Conservation (phyloP, 2,329 filamentous ascomycete genomes). For the Pseudogymnoascus pannorum region DNA sequence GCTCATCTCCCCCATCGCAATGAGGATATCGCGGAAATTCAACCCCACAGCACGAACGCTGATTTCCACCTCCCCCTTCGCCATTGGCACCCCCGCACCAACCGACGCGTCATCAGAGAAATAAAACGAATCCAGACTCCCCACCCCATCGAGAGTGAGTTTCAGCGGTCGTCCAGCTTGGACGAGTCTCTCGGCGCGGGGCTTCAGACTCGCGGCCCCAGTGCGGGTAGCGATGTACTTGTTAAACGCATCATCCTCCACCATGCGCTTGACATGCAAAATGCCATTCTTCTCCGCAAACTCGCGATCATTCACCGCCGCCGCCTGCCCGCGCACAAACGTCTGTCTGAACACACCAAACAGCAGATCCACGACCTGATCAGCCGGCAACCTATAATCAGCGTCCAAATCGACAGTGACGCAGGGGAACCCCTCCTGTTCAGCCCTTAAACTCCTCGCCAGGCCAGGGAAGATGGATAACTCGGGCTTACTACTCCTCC, state of each 20-base stretch:
- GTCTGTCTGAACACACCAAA: conserved; percentile 16
- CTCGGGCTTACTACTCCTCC: neutral
- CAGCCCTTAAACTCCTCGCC: neutral
- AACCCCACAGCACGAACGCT: conserved; percentile 28
- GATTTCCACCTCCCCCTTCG: conserved; percentile 19
- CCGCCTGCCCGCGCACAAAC: conserved; percentile 12
- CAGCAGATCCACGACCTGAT: conserved; percentile 14
- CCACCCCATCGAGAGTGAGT: conserved; percentile 21
- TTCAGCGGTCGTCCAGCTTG: conserved; percentile 21
- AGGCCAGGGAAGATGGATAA: neutral
- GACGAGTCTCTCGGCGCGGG: neutral
- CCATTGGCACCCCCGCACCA: conserved; percentile 11
- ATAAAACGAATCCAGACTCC: conserved; percentile 23
- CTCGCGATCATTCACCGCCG: conserved; percentile 21
- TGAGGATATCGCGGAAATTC: conserved; percentile 32
- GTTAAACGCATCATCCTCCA: conserved; percentile 24
- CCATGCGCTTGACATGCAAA: conserved; percentile 22
- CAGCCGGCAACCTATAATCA: conserved; percentile 30
- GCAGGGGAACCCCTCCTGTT: conserved; percentile 15
- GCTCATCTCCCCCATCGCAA: conserved; percentile 30
- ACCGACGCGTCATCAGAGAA: conserved; percentile 23
- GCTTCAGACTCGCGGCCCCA: neutral
- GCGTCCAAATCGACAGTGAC: conserved; percentile 21
- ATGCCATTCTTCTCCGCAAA: conserved; percentile 27
- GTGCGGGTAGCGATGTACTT: neutral